Evolutionary conservation across 2,329 filamentous ascomycete genomes (phyloP).

Genomic region (Talaromyces atroroseus): DNA sequence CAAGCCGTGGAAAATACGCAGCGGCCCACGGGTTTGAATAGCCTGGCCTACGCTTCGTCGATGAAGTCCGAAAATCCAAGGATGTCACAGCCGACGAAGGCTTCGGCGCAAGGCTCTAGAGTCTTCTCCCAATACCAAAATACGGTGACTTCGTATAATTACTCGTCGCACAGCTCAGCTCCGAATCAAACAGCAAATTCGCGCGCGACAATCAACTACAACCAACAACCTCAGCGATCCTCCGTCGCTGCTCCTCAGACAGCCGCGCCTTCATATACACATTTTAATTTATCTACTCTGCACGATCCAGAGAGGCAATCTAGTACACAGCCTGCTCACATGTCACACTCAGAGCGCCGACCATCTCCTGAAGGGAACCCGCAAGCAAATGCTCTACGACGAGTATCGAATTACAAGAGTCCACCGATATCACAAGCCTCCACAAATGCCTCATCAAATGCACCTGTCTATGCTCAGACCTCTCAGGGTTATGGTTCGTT

Average conservation of each 20-base stretch:
- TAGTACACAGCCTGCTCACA: not conserved
- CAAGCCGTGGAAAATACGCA: conserved; percentile 2
- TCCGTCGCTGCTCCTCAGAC: not conserved
- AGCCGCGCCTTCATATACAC: not conserved
- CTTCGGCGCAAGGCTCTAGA: not conserved
- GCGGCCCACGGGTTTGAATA: conserved; percentile 7
- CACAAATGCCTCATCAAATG: not conserved
- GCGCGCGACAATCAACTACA: not conserved
- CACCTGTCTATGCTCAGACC: not conserved
- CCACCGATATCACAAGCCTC: not conserved
- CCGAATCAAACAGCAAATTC: not conserved
- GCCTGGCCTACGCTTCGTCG: conserved; percentile 9
- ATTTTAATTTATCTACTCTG: not conserved
- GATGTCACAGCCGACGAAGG: not conserved
- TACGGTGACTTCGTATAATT: not conserved
- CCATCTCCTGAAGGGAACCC: conserved; percentile 4
- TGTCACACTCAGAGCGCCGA: conserved; percentile 1
- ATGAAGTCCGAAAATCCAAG: not conserved
- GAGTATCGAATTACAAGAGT: not conserved
- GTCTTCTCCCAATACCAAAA: not conserved
- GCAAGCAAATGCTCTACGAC: not conserved
- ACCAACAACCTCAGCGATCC: conserved; percentile 1
- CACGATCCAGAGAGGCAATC: not conserved
- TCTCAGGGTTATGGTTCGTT: conserved; percentile 1
- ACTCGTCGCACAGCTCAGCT: not conserved